These are phyloP conservation scores for Mycena floridula DNA, from an alignment of 768 basidiomycete genomes.

Conservation along the genomic window DNA sequence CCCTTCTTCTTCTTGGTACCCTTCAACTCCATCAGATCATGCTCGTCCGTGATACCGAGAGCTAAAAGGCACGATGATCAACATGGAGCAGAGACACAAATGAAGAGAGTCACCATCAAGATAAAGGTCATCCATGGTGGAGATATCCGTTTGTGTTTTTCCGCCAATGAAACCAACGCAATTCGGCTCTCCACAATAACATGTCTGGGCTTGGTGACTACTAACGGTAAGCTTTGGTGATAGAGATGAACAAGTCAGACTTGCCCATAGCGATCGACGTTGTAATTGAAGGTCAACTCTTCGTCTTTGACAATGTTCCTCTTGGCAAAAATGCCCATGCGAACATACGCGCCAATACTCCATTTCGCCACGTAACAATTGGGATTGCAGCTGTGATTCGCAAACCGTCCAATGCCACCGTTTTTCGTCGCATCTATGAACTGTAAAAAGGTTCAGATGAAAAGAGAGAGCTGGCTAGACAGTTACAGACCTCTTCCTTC, in stretches of 20 bases:
- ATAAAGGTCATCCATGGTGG: slow-evolving; percentile 90
- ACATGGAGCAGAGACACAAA: background rate
- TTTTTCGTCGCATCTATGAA: slow-evolving; percentile 98
- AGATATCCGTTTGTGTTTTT: slow-evolving; percentile 96
- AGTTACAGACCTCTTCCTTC: slow-evolving; percentile 77
- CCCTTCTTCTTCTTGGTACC: slow-evolving; percentile 86
- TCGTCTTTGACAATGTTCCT: slow-evolving; percentile 70
- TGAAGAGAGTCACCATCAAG: slow-evolving; percentile 63
- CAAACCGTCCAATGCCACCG: slow-evolving; percentile 94
- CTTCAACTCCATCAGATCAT: slow-evolving; percentile 76
- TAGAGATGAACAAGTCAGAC: slow-evolving; percentile 20
- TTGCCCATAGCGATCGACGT: slow-evolving; percentile 98
- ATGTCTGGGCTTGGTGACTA: slow-evolving; percentile 91
- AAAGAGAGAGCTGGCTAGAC: background rate
- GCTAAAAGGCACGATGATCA: slow-evolving; percentile 38
- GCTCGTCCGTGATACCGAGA: slow-evolving; percentile 90
- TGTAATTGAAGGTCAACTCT: slow-evolving; percentile 98
- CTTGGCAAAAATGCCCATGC: slow-evolving; percentile 98
- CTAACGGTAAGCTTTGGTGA: background rate
- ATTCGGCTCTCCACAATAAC: slow-evolving; percentile 92
- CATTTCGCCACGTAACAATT: slow-evolving; percentile 99
- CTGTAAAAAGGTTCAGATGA: slow-evolving; percentile 29
- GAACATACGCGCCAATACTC: slow-evolving; percentile 83
- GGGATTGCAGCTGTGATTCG: slow-evolving; percentile 96
- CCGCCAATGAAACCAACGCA: slow-evolving; percentile 97